These are phyloP conservation scores for Amanita thiersii DNA, from an alignment of 768 basidiomycete species.

Conservation along the genomic window DNA sequence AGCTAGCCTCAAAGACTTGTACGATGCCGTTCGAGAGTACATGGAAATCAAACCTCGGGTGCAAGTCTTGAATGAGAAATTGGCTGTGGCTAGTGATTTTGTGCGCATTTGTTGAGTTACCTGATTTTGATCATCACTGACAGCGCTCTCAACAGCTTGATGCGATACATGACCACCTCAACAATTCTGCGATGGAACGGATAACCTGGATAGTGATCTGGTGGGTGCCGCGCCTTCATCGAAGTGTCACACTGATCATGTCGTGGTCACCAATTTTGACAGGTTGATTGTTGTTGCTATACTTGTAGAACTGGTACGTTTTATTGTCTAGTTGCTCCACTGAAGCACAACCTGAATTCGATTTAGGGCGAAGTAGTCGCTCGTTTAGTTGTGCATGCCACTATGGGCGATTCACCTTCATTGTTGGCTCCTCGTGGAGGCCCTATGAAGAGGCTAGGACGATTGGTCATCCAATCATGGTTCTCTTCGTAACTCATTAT, in stretches of 20 bases:
- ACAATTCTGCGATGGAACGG: slow-evolving; percentile 82
- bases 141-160: slow-evolving; percentile 49
- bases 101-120: slow-evolving; percentile 36
- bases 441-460: neutral
- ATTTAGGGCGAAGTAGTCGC: slow-evolving; percentile 75
- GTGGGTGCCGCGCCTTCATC: slow-evolving; percentile 18
- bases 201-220: slow-evolving; percentile 62
- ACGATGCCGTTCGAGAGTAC: slow-evolving; percentile 90
- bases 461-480: slow-evolving; percentile 3
- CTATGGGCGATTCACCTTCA: slow-evolving; percentile 18
- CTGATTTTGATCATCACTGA: slow-evolving; percentile 1
- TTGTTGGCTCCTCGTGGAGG: neutral
- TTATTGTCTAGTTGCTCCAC: neutral
- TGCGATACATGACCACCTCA: slow-evolving; percentile 89
- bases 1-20: slow-evolving; percentile 80
- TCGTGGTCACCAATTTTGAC: slow-evolving; percentile 12
- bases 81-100: slow-evolving; percentile 83
- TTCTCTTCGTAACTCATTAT: slow-evolving; percentile 2
- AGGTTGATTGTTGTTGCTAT: slow-evolving; percentile 89
- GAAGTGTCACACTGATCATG: slow-evolving; percentile 6
- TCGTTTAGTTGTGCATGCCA: slow-evolving; percentile 63
- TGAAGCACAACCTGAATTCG: neutral
- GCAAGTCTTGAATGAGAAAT: slow-evolving; percentile 79
- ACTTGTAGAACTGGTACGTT: slow-evolving; percentile 74
- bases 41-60: slow-evolving; percentile 87